Evolutionary conservation across 345 rosid species (phyloP).

Genomic region (Aquilaria sinensis): DNA sequence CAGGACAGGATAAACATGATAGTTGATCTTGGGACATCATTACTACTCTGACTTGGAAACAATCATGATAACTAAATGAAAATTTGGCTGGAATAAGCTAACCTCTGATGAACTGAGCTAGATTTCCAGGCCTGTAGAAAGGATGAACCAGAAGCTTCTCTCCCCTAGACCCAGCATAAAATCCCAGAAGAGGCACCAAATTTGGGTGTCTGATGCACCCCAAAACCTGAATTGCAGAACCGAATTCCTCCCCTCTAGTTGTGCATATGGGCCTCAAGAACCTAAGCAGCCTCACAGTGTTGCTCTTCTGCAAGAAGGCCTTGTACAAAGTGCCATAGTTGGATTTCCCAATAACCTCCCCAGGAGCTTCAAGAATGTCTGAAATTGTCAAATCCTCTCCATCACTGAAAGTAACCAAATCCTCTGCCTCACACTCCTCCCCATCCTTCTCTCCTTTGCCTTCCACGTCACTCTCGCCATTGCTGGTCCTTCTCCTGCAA

Average conservation of each 20-base stretch:
- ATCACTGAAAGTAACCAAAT: slow-evolving; percentile 52
- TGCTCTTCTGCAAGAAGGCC: slow-evolving; percentile 57
- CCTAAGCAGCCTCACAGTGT: slow-evolving; percentile 54
- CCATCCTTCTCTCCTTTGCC: slow-evolving; percentile 16
- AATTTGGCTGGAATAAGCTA: slow-evolving; percentile 7
- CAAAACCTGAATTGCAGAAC: slow-evolving; percentile 39
- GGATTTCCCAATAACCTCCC: slow-evolving; percentile 92
- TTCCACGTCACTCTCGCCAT: slow-evolving; percentile 32
- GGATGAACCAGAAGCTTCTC: slow-evolving; percentile 94
- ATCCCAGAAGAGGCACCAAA: slow-evolving; percentile 85
- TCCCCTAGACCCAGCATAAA: slow-evolving; percentile 78
- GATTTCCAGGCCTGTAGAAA: slow-evolving; percentile 54
- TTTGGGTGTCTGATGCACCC: slow-evolving; percentile 67
- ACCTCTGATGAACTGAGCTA: slow-evolving; percentile 73
- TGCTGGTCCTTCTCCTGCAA: slow-evolving; percentile 20
- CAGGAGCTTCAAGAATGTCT: slow-evolving; percentile 93
- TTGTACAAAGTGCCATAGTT: slow-evolving; percentile 81
- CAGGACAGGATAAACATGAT: too few species aligned
- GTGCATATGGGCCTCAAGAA: slow-evolving; percentile 78
- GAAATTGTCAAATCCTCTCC: slow-evolving; percentile 64
- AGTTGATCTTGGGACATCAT: too few species aligned
- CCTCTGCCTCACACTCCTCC: slow-evolving; percentile 37
- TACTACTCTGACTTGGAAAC: too few species aligned
- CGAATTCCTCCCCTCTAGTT: slow-evolving; percentile 40
- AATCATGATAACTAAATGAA: neutral